A percentile compares a stretch with the other conserved stretches of the same genome.
Conservation (phyloP, 768 basidiomycete genomes). For the Cyathus striatus region DNA sequence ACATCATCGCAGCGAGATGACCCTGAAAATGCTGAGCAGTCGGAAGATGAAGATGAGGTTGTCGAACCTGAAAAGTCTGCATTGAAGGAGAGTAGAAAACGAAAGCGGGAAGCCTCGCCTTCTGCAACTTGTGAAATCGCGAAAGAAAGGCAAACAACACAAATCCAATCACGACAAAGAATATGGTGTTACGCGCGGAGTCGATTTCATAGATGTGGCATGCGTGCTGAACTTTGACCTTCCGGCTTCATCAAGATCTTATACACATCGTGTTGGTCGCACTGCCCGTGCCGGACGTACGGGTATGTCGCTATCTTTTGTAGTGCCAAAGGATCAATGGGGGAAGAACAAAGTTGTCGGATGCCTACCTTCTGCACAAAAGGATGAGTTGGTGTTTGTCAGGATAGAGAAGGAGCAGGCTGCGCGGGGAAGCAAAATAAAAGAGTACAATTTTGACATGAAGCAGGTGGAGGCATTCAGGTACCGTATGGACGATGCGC, state of each 20-base stretch:
- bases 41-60: slow-evolving; percentile 13
- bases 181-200: slow-evolving; percentile 91
- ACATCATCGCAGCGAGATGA: slow-evolving; percentile 44
- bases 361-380: slow-evolving; percentile 58
- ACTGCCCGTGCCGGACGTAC: slow-evolving; percentile 95
- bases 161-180: slow-evolving; percentile 57
- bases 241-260: slow-evolving; percentile 81
- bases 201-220: slow-evolving; percentile 95
- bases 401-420: slow-evolving; percentile 76
- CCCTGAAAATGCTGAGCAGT: slow-evolving; percentile 1
- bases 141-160: slow-evolving; percentile 45
- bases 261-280: slow-evolving; percentile 93
- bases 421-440: slow-evolving; percentile 53
- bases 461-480: slow-evolving; percentile 95
- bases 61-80: slow-evolving; percentile 9
- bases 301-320: slow-evolving; percentile 87
- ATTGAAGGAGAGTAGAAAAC: slow-evolving; percentile 35
- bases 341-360: slow-evolving; percentile 75
- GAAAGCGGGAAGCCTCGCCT: slow-evolving; percentile 47
- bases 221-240: slow-evolving; percentile 99
- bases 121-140: slow-evolving; percentile 26
- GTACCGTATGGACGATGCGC: slow-evolving; percentile 96
- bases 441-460: slow-evolving; percentile 93
- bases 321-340: slow-evolving; percentile 67
- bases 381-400: slow-evolving; percentile 73